Evolutionary conservation across 2,329 filamentous ascomycete genomes (phyloP).

Genomic region (Neonectria coccinea): DNA sequence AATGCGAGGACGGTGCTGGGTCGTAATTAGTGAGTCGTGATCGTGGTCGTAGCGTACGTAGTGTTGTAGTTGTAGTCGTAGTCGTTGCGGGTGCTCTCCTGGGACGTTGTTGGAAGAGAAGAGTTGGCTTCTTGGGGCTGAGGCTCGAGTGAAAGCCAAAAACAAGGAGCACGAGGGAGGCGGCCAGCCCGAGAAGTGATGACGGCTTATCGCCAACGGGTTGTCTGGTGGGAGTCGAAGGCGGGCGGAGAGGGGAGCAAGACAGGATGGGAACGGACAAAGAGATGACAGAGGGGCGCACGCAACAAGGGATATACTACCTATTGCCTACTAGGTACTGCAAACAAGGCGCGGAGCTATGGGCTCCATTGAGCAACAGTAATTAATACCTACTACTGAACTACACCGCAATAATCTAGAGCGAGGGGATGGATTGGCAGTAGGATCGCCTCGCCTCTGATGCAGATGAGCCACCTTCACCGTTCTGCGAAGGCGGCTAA

Average conservation of each 20-base stretch:
- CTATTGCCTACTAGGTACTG: not conserved
- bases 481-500: conserved; percentile 22
- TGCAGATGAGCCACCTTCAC: conserved; percentile 24
- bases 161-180: not conserved
- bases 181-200: not conserved
- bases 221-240: not conserved
- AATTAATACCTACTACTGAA: not conserved
- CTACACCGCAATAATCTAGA: conserved; percentile 8
- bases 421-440: not conserved
- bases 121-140: not conserved
- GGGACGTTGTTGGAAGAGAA: not conserved
- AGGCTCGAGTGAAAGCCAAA: not conserved
- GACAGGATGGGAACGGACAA: not conserved
- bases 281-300: conserved; percentile 2
- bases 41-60: not conserved
- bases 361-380: not conserved
- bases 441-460: conserved; percentile 7
- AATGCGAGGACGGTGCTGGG: not conserved
- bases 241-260: too few species aligned
- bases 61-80: not conserved
- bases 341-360: not conserved
- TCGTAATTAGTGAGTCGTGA: conserved; percentile 10
- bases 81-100: not conserved
- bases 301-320: not conserved
- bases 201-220: not conserved